phyloP scores from a whole-genome alignment of 345 rosid genomes.

The Geranium brycei region DNA sequence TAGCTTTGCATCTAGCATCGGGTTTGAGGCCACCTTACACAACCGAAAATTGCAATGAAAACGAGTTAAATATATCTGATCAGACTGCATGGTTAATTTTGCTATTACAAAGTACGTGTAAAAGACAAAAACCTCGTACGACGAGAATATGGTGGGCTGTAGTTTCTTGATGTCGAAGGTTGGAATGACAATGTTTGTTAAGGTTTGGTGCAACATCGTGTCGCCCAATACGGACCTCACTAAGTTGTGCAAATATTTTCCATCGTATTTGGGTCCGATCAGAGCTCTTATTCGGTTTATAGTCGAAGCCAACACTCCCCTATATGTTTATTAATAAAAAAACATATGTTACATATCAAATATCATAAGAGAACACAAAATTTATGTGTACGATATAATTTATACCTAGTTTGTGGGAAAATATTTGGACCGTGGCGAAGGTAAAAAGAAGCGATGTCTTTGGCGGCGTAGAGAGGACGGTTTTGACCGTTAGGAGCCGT shows the following conservation, averaged over 20 bases:
- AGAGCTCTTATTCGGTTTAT: slow-evolving; percentile 29
- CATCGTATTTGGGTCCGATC: slow-evolving; percentile 55
- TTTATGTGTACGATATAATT: neutral
- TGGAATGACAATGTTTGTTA: slow-evolving; percentile 55
- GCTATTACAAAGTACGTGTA: neutral
- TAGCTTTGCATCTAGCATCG: slow-evolving; percentile 35
- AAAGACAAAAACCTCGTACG: slow-evolving; percentile 29
- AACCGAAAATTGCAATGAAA: neutral
- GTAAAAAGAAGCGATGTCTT: slow-evolving; percentile 52
- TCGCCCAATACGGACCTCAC: slow-evolving; percentile 22
- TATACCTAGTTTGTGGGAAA: slow-evolving; percentile 45
- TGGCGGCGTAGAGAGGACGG: slow-evolving; percentile 43
- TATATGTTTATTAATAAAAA: slow-evolving; percentile 1
- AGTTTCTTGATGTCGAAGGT: slow-evolving; percentile 59
- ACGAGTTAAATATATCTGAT: too few relatives aligned
- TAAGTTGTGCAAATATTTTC: slow-evolving; percentile 36
- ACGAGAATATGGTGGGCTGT: slow-evolving; percentile 55
- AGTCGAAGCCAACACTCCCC: slow-evolving; percentile 22
- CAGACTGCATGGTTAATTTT: neutral
- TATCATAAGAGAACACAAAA: neutral
- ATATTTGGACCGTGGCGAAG: slow-evolving; percentile 40
- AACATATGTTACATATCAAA: neutral
- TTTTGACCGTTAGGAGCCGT: slow-evolving; percentile 32
- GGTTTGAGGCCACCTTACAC: slow-evolving; percentile 16
- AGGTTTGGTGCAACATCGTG: slow-evolving; percentile 36